These are phyloP conservation scores for Plectosphaerella sp. DNA, from an alignment of 2,329 filamentous ascomycete species.

Conservation along the genomic window DNA sequence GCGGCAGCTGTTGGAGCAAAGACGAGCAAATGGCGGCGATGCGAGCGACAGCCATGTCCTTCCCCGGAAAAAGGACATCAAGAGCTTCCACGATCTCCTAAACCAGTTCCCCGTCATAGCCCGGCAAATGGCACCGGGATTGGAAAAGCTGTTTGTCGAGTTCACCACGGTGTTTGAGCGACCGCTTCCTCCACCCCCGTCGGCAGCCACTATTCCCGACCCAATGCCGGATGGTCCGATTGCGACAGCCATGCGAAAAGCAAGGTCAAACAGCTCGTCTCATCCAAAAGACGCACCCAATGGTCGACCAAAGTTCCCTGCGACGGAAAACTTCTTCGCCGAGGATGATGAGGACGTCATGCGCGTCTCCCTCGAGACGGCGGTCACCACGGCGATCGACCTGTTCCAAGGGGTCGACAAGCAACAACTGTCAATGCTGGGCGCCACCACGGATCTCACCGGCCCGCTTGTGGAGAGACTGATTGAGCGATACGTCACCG, in stretches of 20 bases:
- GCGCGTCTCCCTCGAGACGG: constrained; percentile 82
- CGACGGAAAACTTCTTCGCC: constrained; percentile 64
- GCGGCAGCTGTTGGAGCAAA: constrained; percentile 30
- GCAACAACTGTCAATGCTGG: constrained; percentile 85
- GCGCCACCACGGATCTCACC: constrained; percentile 88
- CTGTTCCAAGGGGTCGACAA: constrained; percentile 95
- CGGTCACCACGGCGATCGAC: constrained; percentile 89
- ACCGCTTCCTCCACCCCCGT: constrained; percentile 72
- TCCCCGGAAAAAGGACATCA: constrained; percentile 83
- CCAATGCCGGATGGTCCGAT: constrained; percentile 54
- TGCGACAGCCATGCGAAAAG: constrained; percentile 48
- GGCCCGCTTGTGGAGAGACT: constrained; percentile 87
- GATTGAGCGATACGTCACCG: constrained; percentile 90
- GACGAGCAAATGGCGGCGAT: constrained; percentile 29
- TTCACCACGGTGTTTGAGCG: constrained; percentile 84
- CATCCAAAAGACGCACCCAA: constrained; percentile 22
- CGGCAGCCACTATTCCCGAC: constrained; percentile 55
- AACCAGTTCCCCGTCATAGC: constrained; percentile 94
- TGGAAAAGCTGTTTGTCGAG: constrained; percentile 86
- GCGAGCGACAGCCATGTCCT: constrained; percentile 38
- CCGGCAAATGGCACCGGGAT: constrained; percentile 86
- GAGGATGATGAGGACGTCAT: constrained; percentile 92
- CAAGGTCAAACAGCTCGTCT: constrained; percentile 46
- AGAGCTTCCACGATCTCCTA: constrained; percentile 83
- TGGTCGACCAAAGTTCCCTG: constrained; percentile 31